Conservation (phyloP, 2,329 filamentous ascomycete species). For the Botrytis deweyae region DNA sequence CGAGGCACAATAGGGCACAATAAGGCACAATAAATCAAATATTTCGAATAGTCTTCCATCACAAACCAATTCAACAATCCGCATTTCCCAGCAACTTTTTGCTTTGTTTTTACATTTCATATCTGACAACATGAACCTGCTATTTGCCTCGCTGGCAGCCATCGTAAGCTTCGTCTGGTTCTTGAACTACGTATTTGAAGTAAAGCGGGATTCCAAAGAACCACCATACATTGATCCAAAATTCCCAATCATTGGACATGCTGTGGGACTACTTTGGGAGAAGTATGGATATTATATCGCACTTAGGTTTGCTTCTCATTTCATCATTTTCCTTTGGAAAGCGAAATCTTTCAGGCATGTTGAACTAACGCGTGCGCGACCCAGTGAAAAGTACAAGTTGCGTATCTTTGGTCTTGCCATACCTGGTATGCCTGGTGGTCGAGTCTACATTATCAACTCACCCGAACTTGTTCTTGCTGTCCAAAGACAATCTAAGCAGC, state of each 20-base stretch:
- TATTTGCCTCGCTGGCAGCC: no score
- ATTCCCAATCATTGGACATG: slow-evolving; percentile 7
- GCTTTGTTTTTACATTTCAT: no score
- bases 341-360: neutral
- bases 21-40: no score
- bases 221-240: slow-evolving; percentile 5
- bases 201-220: neutral
- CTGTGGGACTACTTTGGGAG: neutral
- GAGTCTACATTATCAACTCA: slow-evolving; percentile 12
- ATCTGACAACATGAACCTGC: no score
- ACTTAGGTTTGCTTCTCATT: neutral
- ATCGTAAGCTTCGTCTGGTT: no score
- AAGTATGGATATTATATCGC: slow-evolving; percentile 2
- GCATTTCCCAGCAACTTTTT: no score
- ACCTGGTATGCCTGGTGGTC: slow-evolving; percentile 13
- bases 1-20: no score
- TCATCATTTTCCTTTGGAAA: neutral
- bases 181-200: no score
- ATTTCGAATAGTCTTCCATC: no score
- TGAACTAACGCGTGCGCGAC: neutral
- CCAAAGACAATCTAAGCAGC: neutral
- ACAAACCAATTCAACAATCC: no score
- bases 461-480: neutral
- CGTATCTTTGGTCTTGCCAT: slow-evolving; percentile 9
- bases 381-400: slow-evolving; percentile 2